Evolutionary conservation across 192 early-diverging fungal genomes (phyloP), one percentile per base, ranked within the genome.

Genomic region (Rhizophagus sp.): DNA sequence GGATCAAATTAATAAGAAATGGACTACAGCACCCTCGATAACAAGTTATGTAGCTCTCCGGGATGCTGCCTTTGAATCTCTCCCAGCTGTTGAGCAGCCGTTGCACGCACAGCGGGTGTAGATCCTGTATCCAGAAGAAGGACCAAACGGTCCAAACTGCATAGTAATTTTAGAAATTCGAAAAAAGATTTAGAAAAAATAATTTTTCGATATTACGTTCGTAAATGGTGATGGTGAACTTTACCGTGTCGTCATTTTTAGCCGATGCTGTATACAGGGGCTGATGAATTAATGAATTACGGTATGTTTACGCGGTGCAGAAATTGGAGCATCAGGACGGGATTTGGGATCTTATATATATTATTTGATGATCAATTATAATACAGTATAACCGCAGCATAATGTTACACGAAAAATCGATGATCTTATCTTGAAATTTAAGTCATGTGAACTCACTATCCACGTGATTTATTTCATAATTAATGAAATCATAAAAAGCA

Each of bases 81-180:
- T 24, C 97, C 98, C 63, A 99, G 87, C 83, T 99, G 98, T 71
- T 95, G 92, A 7, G 98, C 98, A 15, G 98, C 98, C 17, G 97
- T 96, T 44, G 87, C 84, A 19, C 98, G 83, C 63, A 99, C 95
- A 57, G 94, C 85, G 0, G 92, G 84, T 7, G 96, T 98, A 2
- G 96, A 95, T 30, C 98, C 98, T 9, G 94, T 98, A 79, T 99
- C 97, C 49, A 99, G 87, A 27, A 99, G 90, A 36, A 94, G 89
- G 63, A 99, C 91, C 27, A 99, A 91, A 44, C 97, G 91, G 82
- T 99, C 97, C 71, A 99, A 90, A 82, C 98, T 95, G 67, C 82
- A 39, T 83, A 76, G 82, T 19, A 22, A 79, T 79, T 30, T 79
- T 76, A n/a, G n/a, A 13, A 70, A 36, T 34, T 70, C n/a, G 30